These are phyloP conservation scores for Ophiostoma sp. DNA, from an alignment of 2,329 filamentous ascomycete species.

Conservation along the genomic window DNA sequence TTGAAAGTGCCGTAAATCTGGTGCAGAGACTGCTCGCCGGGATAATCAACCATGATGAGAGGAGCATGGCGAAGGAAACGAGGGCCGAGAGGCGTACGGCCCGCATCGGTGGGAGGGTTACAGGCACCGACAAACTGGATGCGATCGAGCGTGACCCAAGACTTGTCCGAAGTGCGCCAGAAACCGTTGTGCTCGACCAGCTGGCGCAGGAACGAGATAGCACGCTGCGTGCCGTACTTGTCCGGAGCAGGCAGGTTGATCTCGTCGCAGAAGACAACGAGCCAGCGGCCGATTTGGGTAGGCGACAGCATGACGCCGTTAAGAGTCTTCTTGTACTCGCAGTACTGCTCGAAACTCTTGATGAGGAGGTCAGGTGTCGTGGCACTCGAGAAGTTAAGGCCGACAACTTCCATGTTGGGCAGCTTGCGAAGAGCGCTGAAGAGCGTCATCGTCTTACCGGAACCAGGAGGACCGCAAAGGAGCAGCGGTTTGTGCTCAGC, in stretches of 20 bases:
- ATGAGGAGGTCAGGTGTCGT: conserved; percentile 96
- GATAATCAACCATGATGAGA: conserved; percentile 99
- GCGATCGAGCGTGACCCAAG: conserved; percentile 94
- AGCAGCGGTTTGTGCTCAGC: conserved; percentile 97
- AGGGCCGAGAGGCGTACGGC: conserved; percentile 88
- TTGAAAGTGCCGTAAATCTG: conserved; percentile 99
- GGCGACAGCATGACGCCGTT: conserved; percentile 95
- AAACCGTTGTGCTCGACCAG: conserved; percentile 98
- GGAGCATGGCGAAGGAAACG: conserved; percentile 95
- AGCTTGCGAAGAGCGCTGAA: conserved; percentile 97
- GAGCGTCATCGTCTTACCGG: conserved; percentile 99
- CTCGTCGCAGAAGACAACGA: conserved; percentile 98
- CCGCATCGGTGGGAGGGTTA: conserved; percentile 96
- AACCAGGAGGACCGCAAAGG: conserved; percentile 95
- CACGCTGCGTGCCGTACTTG: conserved; percentile 94
- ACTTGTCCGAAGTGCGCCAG: conserved; percentile 96
- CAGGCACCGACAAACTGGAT: conserved; percentile 99
- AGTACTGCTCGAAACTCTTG: conserved; percentile 99
- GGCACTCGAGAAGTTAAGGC: conserved; percentile 98
- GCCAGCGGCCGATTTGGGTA: conserved; percentile 94
- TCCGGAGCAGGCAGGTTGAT: conserved; percentile 98
- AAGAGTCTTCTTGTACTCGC: conserved; percentile 98
- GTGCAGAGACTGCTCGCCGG: conserved; percentile 86
- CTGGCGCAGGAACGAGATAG: conserved; percentile 95
- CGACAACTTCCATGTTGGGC: conserved; percentile 98